These are phyloP conservation scores for Pichia sp. DNA, from an alignment of 1,139 yeast species.

Conservation along the genomic window DNA sequence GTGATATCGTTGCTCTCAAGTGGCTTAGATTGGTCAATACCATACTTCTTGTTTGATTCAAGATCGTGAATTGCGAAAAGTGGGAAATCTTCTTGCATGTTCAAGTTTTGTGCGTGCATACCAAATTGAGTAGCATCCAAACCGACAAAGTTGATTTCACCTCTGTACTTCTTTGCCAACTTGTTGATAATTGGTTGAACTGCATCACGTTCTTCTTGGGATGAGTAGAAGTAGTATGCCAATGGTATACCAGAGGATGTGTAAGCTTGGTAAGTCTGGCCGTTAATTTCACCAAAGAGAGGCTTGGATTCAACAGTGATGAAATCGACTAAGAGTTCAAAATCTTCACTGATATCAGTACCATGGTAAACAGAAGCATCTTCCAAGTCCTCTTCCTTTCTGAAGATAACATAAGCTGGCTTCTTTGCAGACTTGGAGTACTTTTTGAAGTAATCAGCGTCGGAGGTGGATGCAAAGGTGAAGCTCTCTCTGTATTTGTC, in stretches of 20 bases:
- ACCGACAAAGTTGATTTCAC: conserved; percentile 80
- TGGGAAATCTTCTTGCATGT: conserved; percentile 83
- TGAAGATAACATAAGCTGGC: conserved; percentile 44
- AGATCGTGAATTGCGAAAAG: conserved; percentile 83
- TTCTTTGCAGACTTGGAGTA: conserved; percentile 32
- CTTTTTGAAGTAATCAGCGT: conserved; percentile 38
- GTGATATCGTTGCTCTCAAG: conserved; percentile 37
- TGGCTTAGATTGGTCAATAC: conserved; percentile 38
- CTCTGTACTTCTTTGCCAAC: conserved; percentile 71
- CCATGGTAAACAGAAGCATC: conserved; percentile 39
- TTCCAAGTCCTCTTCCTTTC: conserved; percentile 32
- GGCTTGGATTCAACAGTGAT: conserved; percentile 71
- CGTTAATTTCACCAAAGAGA: conserved; percentile 83
- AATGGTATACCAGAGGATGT: conserved; percentile 69
- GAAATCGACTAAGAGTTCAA: conserved; percentile 42
- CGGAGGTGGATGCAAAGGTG: conserved; percentile 52
- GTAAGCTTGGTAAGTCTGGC: conserved; percentile 71
- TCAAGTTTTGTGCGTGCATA: conserved; percentile 82
- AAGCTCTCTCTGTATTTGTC: conserved; percentile 51
- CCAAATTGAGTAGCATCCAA: conserved; percentile 79
- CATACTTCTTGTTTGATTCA: conserved; percentile 63
- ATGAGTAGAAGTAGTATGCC: conserved; percentile 79
- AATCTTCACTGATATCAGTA: conserved; percentile 28
- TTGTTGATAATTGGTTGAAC: conserved; percentile 46
- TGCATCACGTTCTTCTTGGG: conserved; percentile 57